Base-by-base conservation (phyloP, 352 stramenopile genomes). In the Pythium monospermum region DNA sequence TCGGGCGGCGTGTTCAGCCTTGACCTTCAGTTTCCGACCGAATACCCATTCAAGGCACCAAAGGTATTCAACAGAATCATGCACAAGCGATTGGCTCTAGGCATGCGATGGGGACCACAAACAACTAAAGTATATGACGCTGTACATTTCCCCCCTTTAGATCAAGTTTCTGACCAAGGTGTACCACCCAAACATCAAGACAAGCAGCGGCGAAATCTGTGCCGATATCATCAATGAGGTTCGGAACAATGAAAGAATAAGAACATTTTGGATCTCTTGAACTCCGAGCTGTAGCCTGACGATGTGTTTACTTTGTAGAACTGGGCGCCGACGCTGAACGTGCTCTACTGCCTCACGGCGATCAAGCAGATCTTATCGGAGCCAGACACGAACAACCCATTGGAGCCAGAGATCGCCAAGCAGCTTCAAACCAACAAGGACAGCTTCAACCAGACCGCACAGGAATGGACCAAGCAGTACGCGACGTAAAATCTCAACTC, bases 171-270 rank as follows among this genome's bases (percentile, higher is more conserved):
- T 97, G 33, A 97, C 94, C 16, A 87, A 95, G 37, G 87, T 98
- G 22, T 98, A 98, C 69, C 96, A 99, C 80, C 95, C 95, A 23
- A 98, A 98, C 52, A 86, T 99, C 43, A 98, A 98, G 68, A 89
- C 84, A 2, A 87, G 97, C 57, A 96, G 80, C 12, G 96, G 96
- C 43, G 94, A 98, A 72, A 98, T 99, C 57, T 99, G 96, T 57
- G 91, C 91, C 47, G 87, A 97, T 53, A 78, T 98, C 18, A 96
- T 97, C 59, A 96, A 93, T 45, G 82, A 96, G 69, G 76, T 87
- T 19, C 25, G 53, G 22, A 16, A n/a, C n/a, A n/a, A n/a, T n/a
- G n/a, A n/a, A n/a, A n/a, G n/a, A n/a, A n/a, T n/a, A n/a, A n/a
- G n/a, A n/a, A n/a, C n/a, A n/a, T n/a, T n/a, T n/a, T n/a, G n/a